Evolutionary conservation across 1,284 basidiomycete genomes (phyloP), one percentile per base, ranked within the genome.

Genomic region (Microbotryum saponariae): DNA sequence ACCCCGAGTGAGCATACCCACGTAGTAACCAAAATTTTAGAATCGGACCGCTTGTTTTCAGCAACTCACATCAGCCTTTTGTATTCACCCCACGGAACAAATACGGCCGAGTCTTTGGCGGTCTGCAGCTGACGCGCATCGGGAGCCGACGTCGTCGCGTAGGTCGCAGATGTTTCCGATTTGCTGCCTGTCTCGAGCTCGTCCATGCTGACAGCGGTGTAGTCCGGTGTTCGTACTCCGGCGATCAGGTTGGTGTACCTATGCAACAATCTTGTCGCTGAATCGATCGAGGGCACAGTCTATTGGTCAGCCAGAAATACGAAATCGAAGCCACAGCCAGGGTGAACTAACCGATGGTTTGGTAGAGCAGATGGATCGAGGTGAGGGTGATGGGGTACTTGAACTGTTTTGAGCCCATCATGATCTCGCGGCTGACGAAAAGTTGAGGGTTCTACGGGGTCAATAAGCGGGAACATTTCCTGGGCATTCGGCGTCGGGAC

Each of bases 361-460:
- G 63, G 48, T 59, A 65, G 14, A 57, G n/a, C 21, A 67, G 58
- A 27, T 65, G 63, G 8, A 67, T 48, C 20, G 57, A 58, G 4
- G 61, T 71, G 25, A 70, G 64, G 10, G 66, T 61, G 55, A 71
- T 53, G 3, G 70, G 70, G 56, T 64, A 63, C n/a, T 60, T 21
- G 56, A 71, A 71, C 7, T 56, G 33, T 20, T 37, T 37, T 16
- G 54, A 52, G 4, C 45, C 59, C 42, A 65, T 61, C 23, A 71
- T 56, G 51, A 71, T 71, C 25, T 62, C 52, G n/a, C 66, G 65
- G 37, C 66, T 65, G 58, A 20, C 23, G 16, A 5, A 6, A 1
- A 16, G 3, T 42, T 12, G 14, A n/a, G 23, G 23, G n/a, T 12
- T 7, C 2, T 16, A 1, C 23, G 48, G 20, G 46, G 25, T 58